These are phyloP conservation scores for Epichloe sp. DNA, from an alignment of 2,329 filamentous ascomycete genomes.

Conservation along the genomic window DNA sequence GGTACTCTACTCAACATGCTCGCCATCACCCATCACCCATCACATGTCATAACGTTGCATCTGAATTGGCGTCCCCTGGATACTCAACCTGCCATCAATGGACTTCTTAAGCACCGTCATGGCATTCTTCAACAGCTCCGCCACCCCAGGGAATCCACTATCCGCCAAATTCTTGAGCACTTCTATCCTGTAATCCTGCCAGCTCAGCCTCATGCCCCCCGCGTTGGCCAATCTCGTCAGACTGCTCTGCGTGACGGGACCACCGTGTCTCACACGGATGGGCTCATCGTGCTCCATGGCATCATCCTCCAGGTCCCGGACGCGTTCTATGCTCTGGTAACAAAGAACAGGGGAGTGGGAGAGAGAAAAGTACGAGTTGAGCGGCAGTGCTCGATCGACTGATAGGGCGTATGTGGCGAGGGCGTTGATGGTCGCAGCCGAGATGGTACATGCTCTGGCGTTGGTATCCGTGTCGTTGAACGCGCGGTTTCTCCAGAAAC, in stretches of 20 bases:
- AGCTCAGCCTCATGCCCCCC: conserved; percentile 50
- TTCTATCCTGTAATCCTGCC: conserved; percentile 63
- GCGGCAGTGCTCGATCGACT: conserved; percentile 32
- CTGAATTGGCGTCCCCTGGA: conserved; percentile 9
- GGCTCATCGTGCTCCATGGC: conserved; percentile 26
- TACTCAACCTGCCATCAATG: conserved; percentile 18
- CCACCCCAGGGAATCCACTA: conserved; percentile 51
- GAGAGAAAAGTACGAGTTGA: conserved; percentile 41
- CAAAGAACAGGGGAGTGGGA: conserved; percentile 46
- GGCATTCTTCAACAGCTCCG: conserved; percentile 63
- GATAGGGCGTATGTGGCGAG: conserved; percentile 35
- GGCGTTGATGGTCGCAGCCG: conserved; percentile 28
- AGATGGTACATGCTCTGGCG: conserved; percentile 40
- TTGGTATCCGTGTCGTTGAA: conserved; percentile 54
- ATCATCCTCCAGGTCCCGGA: conserved; percentile 45
- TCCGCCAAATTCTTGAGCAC: conserved; percentile 55
- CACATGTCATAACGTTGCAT: neutral
- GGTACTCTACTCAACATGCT: conserved; percentile 17
- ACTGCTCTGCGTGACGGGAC: conserved; percentile 57
- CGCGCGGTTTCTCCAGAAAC: conserved; percentile 63
- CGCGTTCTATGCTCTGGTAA: conserved; percentile 38
- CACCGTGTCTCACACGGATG: conserved; percentile 41
- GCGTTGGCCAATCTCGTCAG: conserved; percentile 48
- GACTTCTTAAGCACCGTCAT: conserved; percentile 59
- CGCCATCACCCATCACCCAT: neutral